phyloP scores from a whole-genome alignment of 306 rosid genomes.

The Datisca glomerata region DNA sequence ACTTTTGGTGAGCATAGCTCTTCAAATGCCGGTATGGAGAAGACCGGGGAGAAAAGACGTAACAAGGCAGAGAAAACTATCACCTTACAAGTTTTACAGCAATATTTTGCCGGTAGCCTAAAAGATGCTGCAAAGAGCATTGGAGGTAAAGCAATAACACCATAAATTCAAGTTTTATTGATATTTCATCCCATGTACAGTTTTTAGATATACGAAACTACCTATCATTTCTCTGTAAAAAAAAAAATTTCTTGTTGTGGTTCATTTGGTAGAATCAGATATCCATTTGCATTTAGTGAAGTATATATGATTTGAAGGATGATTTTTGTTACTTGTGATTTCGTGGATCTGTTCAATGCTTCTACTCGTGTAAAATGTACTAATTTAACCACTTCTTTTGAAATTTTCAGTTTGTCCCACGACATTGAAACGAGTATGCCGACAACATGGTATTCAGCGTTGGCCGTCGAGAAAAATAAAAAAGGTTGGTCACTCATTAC shows the following conservation, averaged over 20 bases:
- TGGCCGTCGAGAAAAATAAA: conserved; percentile 98
- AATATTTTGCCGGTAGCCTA: conserved; percentile 84
- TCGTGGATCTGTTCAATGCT: no score
- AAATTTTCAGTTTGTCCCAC: conserved; percentile 72
- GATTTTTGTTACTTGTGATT: no score
- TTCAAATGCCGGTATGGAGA: conserved; percentile 29
- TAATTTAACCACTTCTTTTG: conserved; percentile 9
- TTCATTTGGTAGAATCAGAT: background rate
- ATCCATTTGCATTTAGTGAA: background rate
- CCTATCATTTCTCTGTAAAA: no score
- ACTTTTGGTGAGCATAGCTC: conserved; percentile 38
- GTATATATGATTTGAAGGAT: no score
- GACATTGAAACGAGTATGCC: conserved; percentile 86
- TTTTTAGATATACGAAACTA: no score
- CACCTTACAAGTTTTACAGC: conserved; percentile 71
- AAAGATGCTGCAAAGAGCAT: conserved; percentile 98
- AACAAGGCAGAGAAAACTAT: conserved; percentile 77
- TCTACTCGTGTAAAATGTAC: background rate
- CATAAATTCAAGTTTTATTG: background rate
- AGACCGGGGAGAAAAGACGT: conserved; percentile 53
- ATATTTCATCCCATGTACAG: background rate
- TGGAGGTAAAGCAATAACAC: conserved; percentile 54
- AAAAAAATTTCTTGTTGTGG: background rate
- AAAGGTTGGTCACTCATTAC: conserved; percentile 94
- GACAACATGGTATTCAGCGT: conserved; percentile 88